These are phyloP conservation scores for Artemisia tridentata DNA, from an alignment of 129 eudicot species.

Conservation along the genomic window DNA sequence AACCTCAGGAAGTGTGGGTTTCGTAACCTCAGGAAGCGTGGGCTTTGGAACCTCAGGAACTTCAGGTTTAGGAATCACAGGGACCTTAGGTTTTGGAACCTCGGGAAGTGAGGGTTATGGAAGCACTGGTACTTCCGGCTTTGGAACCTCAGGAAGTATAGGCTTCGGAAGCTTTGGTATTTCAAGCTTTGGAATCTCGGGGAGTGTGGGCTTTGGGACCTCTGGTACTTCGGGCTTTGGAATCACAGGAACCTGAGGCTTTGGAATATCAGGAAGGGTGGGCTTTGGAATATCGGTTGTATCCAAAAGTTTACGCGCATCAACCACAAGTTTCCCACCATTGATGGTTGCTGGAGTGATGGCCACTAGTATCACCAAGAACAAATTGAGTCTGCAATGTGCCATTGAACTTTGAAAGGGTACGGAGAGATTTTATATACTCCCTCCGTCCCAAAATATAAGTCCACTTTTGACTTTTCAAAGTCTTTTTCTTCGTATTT, in stretches of 20 bases:
- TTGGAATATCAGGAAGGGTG: conserved; percentile 11
- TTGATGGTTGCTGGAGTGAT: conserved; percentile 13
- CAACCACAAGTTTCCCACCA: neutral
- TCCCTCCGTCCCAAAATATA: too few relatives aligned
- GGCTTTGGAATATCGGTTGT: conserved; percentile 19
- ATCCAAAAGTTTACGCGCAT: conserved; percentile 26
- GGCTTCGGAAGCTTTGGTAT: conserved; percentile 17
- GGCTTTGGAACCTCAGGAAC: conserved; percentile 8
- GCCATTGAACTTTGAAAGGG: conserved; percentile 10
- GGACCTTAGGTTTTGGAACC: conserved; percentile 17
- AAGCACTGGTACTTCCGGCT: conserved; percentile 11
- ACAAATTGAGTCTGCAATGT: conserved; percentile 3
- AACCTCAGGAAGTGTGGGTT: conserved; percentile 2
- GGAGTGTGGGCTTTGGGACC: neutral
- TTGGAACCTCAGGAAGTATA: conserved; percentile 8
- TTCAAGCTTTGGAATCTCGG: conserved; percentile 13
- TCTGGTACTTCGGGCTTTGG: conserved; percentile 4
- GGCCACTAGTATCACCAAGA: conserved; percentile 15
- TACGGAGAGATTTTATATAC: neutral
- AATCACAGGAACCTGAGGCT: neutral
- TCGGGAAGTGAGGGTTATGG: conserved; percentile 20
- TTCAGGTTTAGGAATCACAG: neutral
- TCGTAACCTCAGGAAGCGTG: conserved; percentile 2
- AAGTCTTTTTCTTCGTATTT: too few relatives aligned
- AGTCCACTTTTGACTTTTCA: too few relatives aligned